These are phyloP conservation scores for Rhododendron mucronatum DNA, from an alignment of 148 eudicot genomes.

Conservation along the genomic window DNA sequence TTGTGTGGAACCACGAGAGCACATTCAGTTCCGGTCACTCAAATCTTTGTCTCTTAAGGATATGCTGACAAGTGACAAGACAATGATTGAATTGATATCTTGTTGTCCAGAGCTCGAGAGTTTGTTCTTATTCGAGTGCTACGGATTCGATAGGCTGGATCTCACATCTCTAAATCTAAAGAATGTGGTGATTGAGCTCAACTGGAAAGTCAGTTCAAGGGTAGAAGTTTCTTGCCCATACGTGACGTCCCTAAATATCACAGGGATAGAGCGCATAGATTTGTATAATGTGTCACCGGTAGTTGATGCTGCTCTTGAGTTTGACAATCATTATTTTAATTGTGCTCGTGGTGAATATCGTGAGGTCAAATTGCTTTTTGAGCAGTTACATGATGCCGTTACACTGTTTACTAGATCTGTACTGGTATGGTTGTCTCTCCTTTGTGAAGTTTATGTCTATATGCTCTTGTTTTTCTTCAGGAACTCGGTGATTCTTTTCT, in stretches of 20 bases:
- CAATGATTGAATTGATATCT: not conserved
- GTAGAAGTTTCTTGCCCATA: constrained; percentile 9
- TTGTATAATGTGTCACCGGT: not conserved
- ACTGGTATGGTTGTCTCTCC: not conserved
- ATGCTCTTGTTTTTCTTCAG: not conserved
- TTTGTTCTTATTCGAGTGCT: not conserved
- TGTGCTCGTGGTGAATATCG: constrained; percentile 5
- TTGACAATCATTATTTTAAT: not conserved
- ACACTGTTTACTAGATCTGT: not conserved
- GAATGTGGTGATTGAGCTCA: constrained; percentile 10
- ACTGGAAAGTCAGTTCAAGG: not conserved
- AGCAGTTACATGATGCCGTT: constrained; percentile 1
- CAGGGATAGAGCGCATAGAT: not conserved
- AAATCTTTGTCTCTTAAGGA: constrained; percentile 1
- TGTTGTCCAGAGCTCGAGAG: constrained; percentile 20
- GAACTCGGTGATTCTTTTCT: not conserved
- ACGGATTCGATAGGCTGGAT: not conserved
- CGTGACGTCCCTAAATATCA: not conserved
- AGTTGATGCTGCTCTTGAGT: not conserved
- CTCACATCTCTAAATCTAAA: not conserved
- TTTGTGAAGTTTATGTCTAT: not conserved
- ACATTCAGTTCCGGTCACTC: constrained; percentile 12
- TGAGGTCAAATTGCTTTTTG: constrained; percentile 8
- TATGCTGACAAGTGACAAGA: not conserved
- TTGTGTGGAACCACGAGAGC: not conserved